Evolutionary conservation across 306 rosid genomes (phyloP), one percentile per base, ranked within the genome.

Genomic region (Vicia villosa): DNA sequence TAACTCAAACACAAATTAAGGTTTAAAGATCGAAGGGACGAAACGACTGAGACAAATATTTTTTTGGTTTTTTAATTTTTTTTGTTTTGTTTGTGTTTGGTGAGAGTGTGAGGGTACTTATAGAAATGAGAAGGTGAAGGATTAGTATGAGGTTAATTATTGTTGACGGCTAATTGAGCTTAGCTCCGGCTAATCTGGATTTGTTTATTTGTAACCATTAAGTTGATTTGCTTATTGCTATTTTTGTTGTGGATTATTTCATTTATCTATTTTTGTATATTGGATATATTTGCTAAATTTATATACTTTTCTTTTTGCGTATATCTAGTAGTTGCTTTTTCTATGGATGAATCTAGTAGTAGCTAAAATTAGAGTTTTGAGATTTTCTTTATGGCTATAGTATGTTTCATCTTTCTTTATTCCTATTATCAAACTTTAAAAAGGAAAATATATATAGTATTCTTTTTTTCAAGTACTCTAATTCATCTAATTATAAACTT

Each of bases 101-200:
- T 12, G 68, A 12, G 72, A 2, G 61, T 43, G 65, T 43, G 67
- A 26, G 68, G 68, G 45, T 72, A 69, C 69, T 85, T 89, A 82
- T 85, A 83, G 67, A 56, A 5, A 30, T 13, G 78, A 59, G 60
- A 69, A 19, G 63, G 5, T 6, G 19, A 4, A 37, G 17, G 69
- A 68, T 16, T 59, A 65, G 66, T 78, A 70, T 46, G 58, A 63
- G 38, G 47, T 66, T 19, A 19, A 65, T 63, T 68, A 55, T 51
- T 21, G 8, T 68, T 70, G 70, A 74, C 61, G 79, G 72, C 84
- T 81, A 57, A 52, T 56, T 56, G 60, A 69, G 73, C 66, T 77
- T 78, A 72, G 73, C 64, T 62, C 60, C 86, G 89, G 68, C 84
- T 82, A 70, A 80, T 45, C 26, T 47, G 76, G 81, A 79, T 84